phyloP scores from a whole-genome alignment of 371 early-diverging fungal species.

The Globomyces sp. region DNA sequence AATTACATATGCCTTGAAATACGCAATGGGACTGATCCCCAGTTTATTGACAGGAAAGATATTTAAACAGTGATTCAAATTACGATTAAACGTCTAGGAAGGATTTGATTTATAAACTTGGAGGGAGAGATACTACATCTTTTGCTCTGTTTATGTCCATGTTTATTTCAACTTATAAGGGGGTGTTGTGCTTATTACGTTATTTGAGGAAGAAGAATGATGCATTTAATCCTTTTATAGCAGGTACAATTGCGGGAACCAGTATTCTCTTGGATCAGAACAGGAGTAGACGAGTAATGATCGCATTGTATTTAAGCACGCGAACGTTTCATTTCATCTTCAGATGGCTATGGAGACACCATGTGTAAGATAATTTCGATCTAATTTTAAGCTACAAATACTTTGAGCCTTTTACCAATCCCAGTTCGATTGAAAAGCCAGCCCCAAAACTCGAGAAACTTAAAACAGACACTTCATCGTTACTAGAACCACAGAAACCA shows the following conservation, averaged over 20 bases:
- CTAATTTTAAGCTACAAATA: neutral
- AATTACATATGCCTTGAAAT: slow-evolving; percentile 71
- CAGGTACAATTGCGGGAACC: slow-evolving; percentile 72
- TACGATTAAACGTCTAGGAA: slow-evolving; percentile 18
- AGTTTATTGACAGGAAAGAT: slow-evolving; percentile 62
- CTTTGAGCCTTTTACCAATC: neutral
- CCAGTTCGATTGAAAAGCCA: neutral
- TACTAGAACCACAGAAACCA: too few species aligned
- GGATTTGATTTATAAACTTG: slow-evolving; percentile 29
- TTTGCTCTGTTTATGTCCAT: slow-evolving; percentile 82
- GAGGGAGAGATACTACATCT: slow-evolving; percentile 62
- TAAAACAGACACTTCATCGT: neutral
- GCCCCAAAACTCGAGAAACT: neutral
- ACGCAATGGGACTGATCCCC: slow-evolving; percentile 69
- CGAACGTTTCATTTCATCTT: slow-evolving; percentile 66
- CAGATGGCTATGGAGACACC: slow-evolving; percentile 32
- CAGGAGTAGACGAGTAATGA: slow-evolving; percentile 65
- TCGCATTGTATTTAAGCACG: slow-evolving; percentile 76
- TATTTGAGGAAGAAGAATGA: slow-evolving; percentile 56
- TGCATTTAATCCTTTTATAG: slow-evolving; percentile 69
- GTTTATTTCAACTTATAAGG: slow-evolving; percentile 77
- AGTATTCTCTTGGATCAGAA: slow-evolving; percentile 69
- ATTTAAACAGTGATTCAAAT: slow-evolving; percentile 54
- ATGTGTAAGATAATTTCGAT: neutral
- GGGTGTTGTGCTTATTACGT: slow-evolving; percentile 68